Evolutionary conservation across 352 stramenopile species (phyloP).

Genomic region (Globisporangium cystogenes): DNA sequence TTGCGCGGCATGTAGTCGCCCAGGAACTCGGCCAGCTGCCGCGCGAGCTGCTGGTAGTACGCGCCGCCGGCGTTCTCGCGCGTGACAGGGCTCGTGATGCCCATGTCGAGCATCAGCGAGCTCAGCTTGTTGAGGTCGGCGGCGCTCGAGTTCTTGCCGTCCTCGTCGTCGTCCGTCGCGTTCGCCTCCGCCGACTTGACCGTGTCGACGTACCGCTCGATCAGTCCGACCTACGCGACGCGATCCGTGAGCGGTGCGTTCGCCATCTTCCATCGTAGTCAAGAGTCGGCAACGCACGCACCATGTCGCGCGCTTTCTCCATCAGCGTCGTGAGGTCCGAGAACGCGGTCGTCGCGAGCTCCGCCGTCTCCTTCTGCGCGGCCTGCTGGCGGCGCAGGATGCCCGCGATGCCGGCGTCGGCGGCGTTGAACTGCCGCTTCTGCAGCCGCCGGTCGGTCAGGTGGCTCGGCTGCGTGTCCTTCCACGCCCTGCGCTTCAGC

Average conservation of each 20-base stretch:
- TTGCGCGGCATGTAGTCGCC: conserved; percentile 75
- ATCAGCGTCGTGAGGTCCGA: conserved; percentile 89
- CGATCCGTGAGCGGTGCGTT: not conserved
- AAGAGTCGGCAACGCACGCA: conserved; percentile 11
- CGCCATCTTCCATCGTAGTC: not conserved
- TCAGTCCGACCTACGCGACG: conserved; percentile 48
- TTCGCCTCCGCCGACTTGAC: conserved; percentile 42
- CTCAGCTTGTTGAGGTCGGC: conserved; percentile 78
- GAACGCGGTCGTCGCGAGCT: conserved; percentile 79
- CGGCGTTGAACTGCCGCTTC: conserved; percentile 72
- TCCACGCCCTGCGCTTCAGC: conserved; percentile 65
- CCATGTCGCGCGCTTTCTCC: conserved; percentile 88
- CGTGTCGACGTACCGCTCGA: conserved; percentile 88
- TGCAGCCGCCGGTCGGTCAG: conserved; percentile 66
- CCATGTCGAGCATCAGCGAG: conserved; percentile 90
- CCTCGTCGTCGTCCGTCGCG: conserved; percentile 6
- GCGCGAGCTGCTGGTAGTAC: conserved; percentile 89
- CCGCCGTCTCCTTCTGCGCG: conserved; percentile 72
- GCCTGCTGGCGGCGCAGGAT: conserved; percentile 80
- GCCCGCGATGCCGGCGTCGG: conserved; percentile 73
- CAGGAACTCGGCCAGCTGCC: conserved; percentile 88
- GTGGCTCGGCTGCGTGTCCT: conserved; percentile 70
- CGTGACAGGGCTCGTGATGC: conserved; percentile 90
- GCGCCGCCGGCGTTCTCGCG: conserved; percentile 83
- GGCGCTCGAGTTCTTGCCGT: conserved; percentile 10